phyloP scores from a whole-genome alignment of 768 basidiomycete species.

The Coprinopsis cinerea region DNA sequence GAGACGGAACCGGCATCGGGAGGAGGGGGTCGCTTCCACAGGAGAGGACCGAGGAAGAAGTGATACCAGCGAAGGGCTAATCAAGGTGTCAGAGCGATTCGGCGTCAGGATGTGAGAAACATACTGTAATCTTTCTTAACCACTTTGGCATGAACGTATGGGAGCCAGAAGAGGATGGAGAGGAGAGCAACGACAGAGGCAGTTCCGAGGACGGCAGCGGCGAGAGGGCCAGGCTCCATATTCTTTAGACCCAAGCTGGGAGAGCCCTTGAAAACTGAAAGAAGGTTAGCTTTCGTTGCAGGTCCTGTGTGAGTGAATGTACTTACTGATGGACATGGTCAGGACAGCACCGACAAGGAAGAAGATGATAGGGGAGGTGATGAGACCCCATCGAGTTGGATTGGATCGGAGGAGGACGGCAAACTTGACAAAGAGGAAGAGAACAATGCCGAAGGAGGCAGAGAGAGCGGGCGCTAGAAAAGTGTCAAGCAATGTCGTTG shows the following conservation, averaged over 20 bases:
- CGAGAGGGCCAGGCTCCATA: constrained; percentile 10
- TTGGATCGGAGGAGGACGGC: constrained; percentile 20
- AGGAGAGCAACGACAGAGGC: constrained; percentile 18
- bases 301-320: neutral
- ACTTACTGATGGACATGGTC: constrained; percentile 19
- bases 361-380: constrained; percentile 23
- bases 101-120: neutral
- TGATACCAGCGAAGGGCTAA: constrained; percentile 23
- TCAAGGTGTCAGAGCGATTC: neutral
- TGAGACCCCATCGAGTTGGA: constrained; percentile 17
- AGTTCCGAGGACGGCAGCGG: constrained; percentile 19
- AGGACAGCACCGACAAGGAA: constrained; percentile 21
- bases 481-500: constrained; percentile 10
- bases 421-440: constrained; percentile 21
- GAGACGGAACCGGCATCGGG: constrained; percentile 18
- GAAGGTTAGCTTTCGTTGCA: neutral
- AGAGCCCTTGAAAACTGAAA: constrained; percentile 19
- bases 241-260: constrained; percentile 19
- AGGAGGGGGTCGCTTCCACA: constrained; percentile 21
- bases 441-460: constrained; percentile 9
- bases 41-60: constrained; percentile 23
- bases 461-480: constrained; percentile 19
- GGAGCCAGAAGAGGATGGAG: constrained; percentile 23
- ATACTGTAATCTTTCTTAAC: constrained; percentile 24
- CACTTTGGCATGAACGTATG: constrained; percentile 22